These are phyloP conservation scores for Andrographis paniculata DNA, from an alignment of 305 asterid genomes.

Conservation along the genomic window DNA sequence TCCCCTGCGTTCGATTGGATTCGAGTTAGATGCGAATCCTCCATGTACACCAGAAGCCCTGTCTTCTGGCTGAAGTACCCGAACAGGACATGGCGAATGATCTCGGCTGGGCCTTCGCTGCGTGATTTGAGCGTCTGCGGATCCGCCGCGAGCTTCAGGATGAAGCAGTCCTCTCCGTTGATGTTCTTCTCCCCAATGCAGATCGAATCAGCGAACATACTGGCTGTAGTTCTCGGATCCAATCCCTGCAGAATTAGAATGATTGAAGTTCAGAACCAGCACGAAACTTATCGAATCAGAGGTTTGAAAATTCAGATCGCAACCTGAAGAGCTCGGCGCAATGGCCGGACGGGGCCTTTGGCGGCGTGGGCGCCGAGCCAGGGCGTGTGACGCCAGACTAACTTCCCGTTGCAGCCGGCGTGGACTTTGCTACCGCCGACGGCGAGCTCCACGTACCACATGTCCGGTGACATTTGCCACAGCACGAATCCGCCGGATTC, in stretches of 20 bases:
- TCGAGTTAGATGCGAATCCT: constrained; percentile 61
- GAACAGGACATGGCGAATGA: constrained; percentile 48
- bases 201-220: constrained; percentile 44
- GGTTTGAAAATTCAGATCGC: neutral
- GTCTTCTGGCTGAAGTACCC: constrained; percentile 65
- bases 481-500: constrained; percentile 52
- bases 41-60: constrained; percentile 56
- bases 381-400: too few species aligned
- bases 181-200: constrained; percentile 60
- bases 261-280: too few species aligned
- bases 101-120: constrained; percentile 62
- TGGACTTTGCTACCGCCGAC: constrained; percentile 60
- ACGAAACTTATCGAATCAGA: too few species aligned
- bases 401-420: constrained; percentile 57
- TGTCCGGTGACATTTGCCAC: constrained; percentile 64
- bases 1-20: constrained; percentile 49
- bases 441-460: constrained; percentile 67
- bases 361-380: constrained; percentile 68
- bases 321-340: constrained; percentile 64
- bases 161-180: constrained; percentile 56
- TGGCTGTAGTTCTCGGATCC: constrained; percentile 49
- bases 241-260: constrained; percentile 42
- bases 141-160: constrained; percentile 49
- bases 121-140: constrained; percentile 45
- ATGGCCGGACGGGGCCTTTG: constrained; percentile 49